phyloP scores from a whole-genome alignment of 345 rosid genomes.

The Erucastrum elatum region DNA sequence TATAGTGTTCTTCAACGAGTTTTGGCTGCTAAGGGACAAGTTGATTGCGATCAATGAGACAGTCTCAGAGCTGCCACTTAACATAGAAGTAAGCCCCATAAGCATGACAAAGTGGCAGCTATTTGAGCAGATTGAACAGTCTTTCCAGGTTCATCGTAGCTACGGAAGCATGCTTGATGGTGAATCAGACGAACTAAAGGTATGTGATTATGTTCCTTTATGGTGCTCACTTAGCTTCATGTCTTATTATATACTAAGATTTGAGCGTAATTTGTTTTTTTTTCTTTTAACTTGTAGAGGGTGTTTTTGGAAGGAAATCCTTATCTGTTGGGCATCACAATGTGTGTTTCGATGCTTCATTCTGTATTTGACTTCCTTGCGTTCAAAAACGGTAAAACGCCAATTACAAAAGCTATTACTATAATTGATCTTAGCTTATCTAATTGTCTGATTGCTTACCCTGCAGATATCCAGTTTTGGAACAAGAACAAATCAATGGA shows the following conservation, averaged over 20 bases:
- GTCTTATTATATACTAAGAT: not conserved
- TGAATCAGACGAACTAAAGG: conserved; percentile 97
- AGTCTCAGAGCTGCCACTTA: conserved; percentile 68
- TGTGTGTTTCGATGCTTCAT: conserved; percentile 87
- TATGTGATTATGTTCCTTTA: conserved; percentile 48
- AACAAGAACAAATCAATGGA: conserved; percentile 99
- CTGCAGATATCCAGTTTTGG: conserved; percentile 98
- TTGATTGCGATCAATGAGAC: conserved; percentile 71
- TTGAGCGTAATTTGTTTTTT: not conserved
- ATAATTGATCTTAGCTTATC: conserved; percentile 16
- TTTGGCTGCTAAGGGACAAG: conserved; percentile 95
- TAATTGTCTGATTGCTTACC: not conserved
- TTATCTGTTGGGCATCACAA: conserved; percentile 78
- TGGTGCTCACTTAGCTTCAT: conserved; percentile 1
- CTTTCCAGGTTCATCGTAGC: conserved; percentile 93
- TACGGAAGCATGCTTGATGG: conserved; percentile 99
- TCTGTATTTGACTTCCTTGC: conserved; percentile 93
- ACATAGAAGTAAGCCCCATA: conserved; percentile 87
- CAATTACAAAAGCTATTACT: not conserved
- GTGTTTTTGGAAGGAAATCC: conserved; percentile 99
- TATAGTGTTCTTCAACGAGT: conserved; percentile 79
- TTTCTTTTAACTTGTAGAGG: conserved; percentile 53
- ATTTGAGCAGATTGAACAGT: conserved; percentile 91
- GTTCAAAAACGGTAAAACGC: conserved; percentile 78
- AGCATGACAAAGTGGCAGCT: conserved; percentile 99